Base-by-base conservation (phyloP, 257 asterid genomes). In the Rauvolfia tetraphylla region DNA sequence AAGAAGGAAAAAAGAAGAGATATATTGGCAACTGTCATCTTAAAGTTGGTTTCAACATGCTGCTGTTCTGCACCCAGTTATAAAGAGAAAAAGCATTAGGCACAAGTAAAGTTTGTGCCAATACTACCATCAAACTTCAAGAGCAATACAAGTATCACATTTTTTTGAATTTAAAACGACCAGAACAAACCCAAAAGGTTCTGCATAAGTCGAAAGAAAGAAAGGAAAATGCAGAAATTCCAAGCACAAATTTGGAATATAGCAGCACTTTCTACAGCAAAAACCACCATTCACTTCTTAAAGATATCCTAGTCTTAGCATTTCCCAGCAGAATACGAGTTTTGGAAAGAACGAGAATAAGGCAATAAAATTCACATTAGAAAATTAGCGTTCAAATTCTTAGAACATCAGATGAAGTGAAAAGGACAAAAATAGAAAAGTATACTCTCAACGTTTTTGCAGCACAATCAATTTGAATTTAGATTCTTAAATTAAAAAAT, bases 11-110 rank as follows among this genome's bases (percentile, higher is more conserved):
- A 81, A 75, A 84, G 85, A 61, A 95, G 80, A 75, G 96, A 90
- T 54, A 90, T 78, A 81, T 85, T 86, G 69, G 85, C 81, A 81
- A 93, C 49, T n/a, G 84, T 66, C 58, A 90, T 93, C 91, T 77
- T 90, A 73, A 93, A 84, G 81, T 93, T 91, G 84, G 99, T 93
- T 85, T 93, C 97, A 84, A 90, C 86, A 82, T 80, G 95, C 90
- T 84, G 96, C 87, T 88, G 96, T 79, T 89, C 99, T 95, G 97
- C 86, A 85, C 78, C 81, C 80, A 81, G 71, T 74, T 72, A 62
- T 73, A 78, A 42, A 68, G 78, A 77, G 53, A 41, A 3, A 56
- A 75, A 76, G 42, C 78, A 67, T 84, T 75, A 85, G 84, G 79
- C 71, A 49, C 33, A 13, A 27, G 11, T 62, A 65, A 53, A 67